Conservation (phyloP, 441 rosid species). For the Eruca vesicaria region DNA sequence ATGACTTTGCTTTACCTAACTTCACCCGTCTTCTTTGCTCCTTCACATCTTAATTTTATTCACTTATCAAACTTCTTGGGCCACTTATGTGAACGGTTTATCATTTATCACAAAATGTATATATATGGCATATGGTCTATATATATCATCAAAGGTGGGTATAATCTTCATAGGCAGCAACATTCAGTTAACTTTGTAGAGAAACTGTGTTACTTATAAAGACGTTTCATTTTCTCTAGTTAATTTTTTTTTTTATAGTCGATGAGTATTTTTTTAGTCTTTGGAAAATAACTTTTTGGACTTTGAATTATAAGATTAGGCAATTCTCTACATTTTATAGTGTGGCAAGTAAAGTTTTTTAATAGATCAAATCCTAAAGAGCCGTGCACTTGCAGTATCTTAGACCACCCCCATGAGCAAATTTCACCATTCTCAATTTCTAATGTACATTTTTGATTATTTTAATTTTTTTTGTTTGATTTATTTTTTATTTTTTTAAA, state of each 20-base stretch:
- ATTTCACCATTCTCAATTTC: no score
- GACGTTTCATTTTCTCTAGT: background rate
- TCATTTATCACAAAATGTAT: background rate
- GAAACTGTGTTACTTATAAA: background rate
- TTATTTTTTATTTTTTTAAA: no score
- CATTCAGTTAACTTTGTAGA: background rate
- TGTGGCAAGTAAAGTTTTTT: background rate
- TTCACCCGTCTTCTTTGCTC: constrained; percentile 31
- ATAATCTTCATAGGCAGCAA: background rate
- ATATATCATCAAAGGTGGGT: no score
- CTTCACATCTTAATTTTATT: constrained; percentile 5
- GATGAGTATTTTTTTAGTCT: no score
- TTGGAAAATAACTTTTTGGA: no score
- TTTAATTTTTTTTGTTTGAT: background rate
- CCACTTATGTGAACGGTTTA: background rate
- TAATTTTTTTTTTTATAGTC: background rate
- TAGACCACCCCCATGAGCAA: no score
- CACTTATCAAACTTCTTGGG: background rate
- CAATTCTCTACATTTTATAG: background rate
- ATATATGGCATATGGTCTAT: no score
- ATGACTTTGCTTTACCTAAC: constrained; percentile 32
- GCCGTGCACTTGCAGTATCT: background rate
- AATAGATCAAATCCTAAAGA: background rate
- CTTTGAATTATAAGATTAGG: background rate
- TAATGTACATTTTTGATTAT: no score